Percentiles rank a stretch among this genome's conserved stretches.
These are phyloP conservation scores for Kwoniella shandongensis DNA, from an alignment of 768 basidiomycete species.

Conservation along the genomic window DNA sequence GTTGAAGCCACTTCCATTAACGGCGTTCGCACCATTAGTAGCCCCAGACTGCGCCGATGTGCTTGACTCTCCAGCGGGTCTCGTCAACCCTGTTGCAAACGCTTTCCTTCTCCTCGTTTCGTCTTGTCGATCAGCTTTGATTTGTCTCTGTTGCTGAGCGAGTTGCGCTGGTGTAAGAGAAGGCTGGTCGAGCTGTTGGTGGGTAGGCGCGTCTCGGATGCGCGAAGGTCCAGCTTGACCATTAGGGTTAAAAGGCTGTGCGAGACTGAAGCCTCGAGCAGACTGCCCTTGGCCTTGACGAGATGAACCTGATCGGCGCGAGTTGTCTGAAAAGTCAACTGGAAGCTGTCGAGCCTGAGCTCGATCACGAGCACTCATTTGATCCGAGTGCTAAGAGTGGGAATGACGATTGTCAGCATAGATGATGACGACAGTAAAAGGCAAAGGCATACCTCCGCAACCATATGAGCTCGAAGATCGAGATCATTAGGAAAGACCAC, in stretches of 20 bases:
- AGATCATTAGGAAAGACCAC: conserved; percentile 85
- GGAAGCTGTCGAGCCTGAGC: conserved; percentile 49
- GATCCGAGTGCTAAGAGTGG: conserved; percentile 43
- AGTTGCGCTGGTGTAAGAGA: conserved; percentile 38
- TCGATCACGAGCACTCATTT: conserved; percentile 50
- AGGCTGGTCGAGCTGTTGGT: conserved; percentile 36
- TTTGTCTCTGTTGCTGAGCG: conserved; percentile 38
- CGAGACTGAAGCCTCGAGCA: conserved; percentile 35
- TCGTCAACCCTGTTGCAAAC: conserved; percentile 47
- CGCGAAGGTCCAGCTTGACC: conserved; percentile 10
- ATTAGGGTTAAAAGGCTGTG: conserved; percentile 14
- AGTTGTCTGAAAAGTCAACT: conserved; percentile 35
- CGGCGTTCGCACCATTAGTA: background rate
- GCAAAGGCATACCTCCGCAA: conserved; percentile 60
- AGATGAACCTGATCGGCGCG: conserved; percentile 25
- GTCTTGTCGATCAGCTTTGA: conserved; percentile 38
- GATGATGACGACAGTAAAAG: background rate
- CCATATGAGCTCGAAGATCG: conserved; percentile 88
- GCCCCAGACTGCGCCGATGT: too few relatives aligned
- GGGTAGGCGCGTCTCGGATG: conserved; percentile 22
- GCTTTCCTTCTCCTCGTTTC: conserved; percentile 35
- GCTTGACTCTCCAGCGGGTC: background rate
- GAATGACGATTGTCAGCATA: background rate
- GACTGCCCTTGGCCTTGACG: conserved; percentile 17
- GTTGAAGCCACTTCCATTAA: conserved; percentile 33